Evolutionary conservation across 2,329 filamentous ascomycete species (phyloP), one percentile per base, ranked within the genome.

Genomic region (Fusarium hainanense): DNA sequence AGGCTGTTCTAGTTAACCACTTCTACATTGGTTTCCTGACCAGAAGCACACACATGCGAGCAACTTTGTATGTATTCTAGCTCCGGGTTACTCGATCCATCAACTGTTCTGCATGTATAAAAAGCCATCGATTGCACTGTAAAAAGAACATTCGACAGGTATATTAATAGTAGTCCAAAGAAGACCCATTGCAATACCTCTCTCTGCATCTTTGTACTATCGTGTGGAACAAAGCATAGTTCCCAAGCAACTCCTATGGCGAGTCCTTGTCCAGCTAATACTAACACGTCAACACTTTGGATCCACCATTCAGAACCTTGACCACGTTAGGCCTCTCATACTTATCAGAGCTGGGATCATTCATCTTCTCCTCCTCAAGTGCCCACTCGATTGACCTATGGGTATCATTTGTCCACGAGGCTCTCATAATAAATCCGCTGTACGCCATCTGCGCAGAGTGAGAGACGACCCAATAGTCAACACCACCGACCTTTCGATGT

Each of bases 401-500:
- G 0, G 58, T 68, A 46, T 76, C 72, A 7, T 21, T 44, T 4
- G 63, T 66, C 60, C 66, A 34, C 3, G 42, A 9, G 3, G 74
- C 37, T 8, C 66, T 43, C 63, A 72, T 70, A 6, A 72, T 59
- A 5, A 72, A 8, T 2, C 74, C 74, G 0, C 42, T 41, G 13
- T 68, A 76, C 1, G 20, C 12, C 18, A 76, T 28, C 18, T 55
- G 18, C 1, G 71, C 58, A 20, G 66, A 44, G 21, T 75, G 71
- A 4, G 57, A 58, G 9, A 43, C 43, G 10, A 76, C 11, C 74
- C 74, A 76, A n/a, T 74, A 65, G 25, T 68, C 65, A 20, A 64
- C 50, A 1, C 66, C 70, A 10, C 72, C 71, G 10, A 71, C 42
- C 30, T 66, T 73, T 40, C 72, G 59, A 11, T 72, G 63, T 5